A percentile compares a stretch with the other conserved stretches of the same genome.
Evolutionary conservation across 305 asterid genomes (phyloP).

Genomic region (Solanum hybrid): DNA sequence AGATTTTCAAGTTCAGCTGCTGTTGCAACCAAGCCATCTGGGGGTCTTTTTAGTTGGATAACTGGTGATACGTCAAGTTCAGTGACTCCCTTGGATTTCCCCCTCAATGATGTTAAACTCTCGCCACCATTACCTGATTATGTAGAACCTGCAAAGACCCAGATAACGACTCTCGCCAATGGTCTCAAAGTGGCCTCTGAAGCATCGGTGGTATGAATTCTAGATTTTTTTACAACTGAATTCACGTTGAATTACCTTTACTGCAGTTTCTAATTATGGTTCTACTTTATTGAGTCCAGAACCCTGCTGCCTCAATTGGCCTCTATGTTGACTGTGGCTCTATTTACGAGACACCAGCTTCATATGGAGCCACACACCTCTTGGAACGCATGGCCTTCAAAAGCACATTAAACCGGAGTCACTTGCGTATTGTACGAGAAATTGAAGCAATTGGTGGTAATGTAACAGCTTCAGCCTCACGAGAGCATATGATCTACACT

Average conservation of each 20-base stretch:
- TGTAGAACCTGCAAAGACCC: slow-evolving; percentile 71
- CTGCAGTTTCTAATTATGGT: background rate
- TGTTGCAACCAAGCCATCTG: slow-evolving; percentile 54
- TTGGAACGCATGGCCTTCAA: slow-evolving; percentile 95
- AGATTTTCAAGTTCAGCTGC: slow-evolving; percentile 76
- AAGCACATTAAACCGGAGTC: slow-evolving; percentile 74
- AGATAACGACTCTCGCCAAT: slow-evolving; percentile 65
- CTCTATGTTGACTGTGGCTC: slow-evolving; percentile 84
- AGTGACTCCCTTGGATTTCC: slow-evolving; percentile 71
- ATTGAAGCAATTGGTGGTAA: slow-evolving; percentile 96
- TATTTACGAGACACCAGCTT: slow-evolving; percentile 62
- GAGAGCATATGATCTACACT: slow-evolving; percentile 85
- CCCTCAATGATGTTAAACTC: slow-evolving; percentile 53
- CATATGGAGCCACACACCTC: slow-evolving; percentile 82
- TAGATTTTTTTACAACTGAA: background rate
- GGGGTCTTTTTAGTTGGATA: slow-evolving; percentile 65
- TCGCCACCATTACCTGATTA: slow-evolving; percentile 76
- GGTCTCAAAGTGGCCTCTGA: slow-evolving; percentile 81
- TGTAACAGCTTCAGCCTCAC: slow-evolving; percentile 64
- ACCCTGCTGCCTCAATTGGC: slow-evolving; percentile 78
- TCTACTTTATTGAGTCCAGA: slow-evolving; percentile 35
- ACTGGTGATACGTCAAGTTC: slow-evolving; percentile 48
- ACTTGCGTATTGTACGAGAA: slow-evolving; percentile 79
- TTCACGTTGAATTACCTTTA: background rate
- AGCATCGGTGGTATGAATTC: slow-evolving; percentile 52